Conservation (phyloP, 768 basidiomycete species). For the Cystofilobasidium ferigula region DNA sequence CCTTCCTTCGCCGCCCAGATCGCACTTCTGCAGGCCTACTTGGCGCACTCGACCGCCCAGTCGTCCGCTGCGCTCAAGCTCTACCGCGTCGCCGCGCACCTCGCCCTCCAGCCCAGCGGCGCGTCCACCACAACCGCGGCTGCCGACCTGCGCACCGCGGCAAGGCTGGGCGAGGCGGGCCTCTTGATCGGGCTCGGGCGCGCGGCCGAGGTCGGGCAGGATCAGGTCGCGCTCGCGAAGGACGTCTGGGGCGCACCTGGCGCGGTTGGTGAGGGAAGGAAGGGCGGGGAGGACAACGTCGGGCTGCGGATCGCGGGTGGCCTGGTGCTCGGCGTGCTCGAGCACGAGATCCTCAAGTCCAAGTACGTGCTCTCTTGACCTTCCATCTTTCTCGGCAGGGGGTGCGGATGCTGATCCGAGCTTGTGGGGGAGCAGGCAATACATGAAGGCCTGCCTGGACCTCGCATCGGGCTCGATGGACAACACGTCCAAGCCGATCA, state of each 20-base stretch:
- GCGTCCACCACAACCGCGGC: neutral
- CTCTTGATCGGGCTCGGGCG: constrained; percentile 23
- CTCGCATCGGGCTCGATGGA: constrained; percentile 16
- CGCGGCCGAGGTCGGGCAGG: constrained; percentile 16
- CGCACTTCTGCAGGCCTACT: constrained; percentile 22
- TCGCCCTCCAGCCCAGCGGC: constrained; percentile 1
- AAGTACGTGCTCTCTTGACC: constrained; percentile 11
- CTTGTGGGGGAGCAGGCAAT: neutral
- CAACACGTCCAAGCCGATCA: constrained; percentile 21
- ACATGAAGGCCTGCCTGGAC: constrained; percentile 22
- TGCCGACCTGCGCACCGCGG: constrained; percentile 12
- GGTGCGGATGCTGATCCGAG: neutral
- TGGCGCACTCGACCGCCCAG: constrained; percentile 14
- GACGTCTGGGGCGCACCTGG: constrained; percentile 8
- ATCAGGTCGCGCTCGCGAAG: constrained; percentile 7
- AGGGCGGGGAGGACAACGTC: constrained; percentile 2
- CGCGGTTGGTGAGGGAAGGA: neutral
- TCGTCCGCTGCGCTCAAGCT: constrained; percentile 2
- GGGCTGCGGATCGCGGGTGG: constrained; percentile 19
- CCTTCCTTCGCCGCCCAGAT: constrained; percentile 11
- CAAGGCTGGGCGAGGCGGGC: constrained; percentile 19
- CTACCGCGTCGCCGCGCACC: constrained; percentile 17
- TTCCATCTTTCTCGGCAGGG: neutral
- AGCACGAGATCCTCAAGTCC: constrained; percentile 21
- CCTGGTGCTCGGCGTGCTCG: constrained; percentile 15